phyloP scores from a whole-genome alignment of 306 rosid genomes.

The Castanea crenata region DNA sequence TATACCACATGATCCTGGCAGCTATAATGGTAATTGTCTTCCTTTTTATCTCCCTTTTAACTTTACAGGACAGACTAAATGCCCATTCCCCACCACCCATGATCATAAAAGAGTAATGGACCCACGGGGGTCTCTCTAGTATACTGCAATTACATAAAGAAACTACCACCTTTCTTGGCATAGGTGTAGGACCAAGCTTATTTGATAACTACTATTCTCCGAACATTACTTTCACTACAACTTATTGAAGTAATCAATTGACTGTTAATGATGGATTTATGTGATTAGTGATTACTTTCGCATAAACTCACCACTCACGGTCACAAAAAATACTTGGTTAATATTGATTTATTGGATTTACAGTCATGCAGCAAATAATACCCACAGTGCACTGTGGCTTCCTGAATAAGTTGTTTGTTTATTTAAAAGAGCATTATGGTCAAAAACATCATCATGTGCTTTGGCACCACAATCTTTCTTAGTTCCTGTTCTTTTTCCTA shows the following conservation, averaged over 20 bases:
- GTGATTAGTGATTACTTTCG: too few species aligned
- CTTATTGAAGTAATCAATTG: too few species aligned
- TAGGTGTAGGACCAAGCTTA: too few species aligned
- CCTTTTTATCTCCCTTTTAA: neutral
- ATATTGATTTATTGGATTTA: too few species aligned
- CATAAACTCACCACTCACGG: too few species aligned
- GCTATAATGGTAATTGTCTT: neutral
- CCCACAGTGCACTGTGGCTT: too few species aligned
- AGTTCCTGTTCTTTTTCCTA: neutral
- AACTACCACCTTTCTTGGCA: too few species aligned
- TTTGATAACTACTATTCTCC: too few species aligned
- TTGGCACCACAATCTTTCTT: neutral
- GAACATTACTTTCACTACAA: too few species aligned
- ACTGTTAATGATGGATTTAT: too few species aligned
- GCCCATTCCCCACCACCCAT: constrained; percentile 2
- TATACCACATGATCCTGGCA: neutral
- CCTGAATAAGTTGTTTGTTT: neutral
- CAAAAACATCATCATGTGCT: neutral
- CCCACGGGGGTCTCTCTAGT: neutral
- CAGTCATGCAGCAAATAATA: too few species aligned
- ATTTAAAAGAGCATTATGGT: neutral
- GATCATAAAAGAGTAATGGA: neutral
- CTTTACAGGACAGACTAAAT: constrained; percentile 10
- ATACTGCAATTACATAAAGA: neutral
- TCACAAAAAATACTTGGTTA: too few species aligned